A percentile compares a stretch with the other conserved stretches of the same genome.
Conservation (phyloP, 202 grass and related monocot genomes). For the Sporobolus alterniflorus region DNA sequence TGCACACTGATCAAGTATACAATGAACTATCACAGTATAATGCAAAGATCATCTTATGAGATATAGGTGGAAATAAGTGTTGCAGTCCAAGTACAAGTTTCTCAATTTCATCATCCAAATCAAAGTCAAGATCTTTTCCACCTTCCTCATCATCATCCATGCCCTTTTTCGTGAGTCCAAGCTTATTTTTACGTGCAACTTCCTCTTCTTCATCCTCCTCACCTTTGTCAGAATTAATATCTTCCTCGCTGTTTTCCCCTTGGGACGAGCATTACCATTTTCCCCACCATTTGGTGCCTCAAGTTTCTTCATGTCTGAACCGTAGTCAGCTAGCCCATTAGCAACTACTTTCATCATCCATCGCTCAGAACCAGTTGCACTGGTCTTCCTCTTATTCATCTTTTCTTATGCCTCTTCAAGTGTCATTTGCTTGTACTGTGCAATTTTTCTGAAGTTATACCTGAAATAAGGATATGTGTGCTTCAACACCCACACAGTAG, state of each 20-base stretch:
- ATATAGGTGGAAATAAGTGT: constrained; percentile 2
- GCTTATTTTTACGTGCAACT: constrained; percentile 63
- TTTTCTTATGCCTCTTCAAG: constrained; percentile 98
- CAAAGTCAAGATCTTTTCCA: constrained; percentile 78
- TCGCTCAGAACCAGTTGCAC: constrained; percentile 93
- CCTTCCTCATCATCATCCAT: constrained; percentile 92
- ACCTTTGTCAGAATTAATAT: constrained; percentile 73
- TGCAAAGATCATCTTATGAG: background rate
- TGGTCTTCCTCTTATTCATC: constrained; percentile 93
- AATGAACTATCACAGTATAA: constrained; percentile 1
- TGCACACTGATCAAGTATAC: too few relatives aligned
- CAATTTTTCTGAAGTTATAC: constrained; percentile 98
- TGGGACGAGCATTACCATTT: constrained; percentile 56
- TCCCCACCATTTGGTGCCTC: constrained; percentile 40
- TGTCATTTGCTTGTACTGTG: constrained; percentile 98
- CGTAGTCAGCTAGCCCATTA: constrained; percentile 89
- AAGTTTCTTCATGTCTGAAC: constrained; percentile 71
- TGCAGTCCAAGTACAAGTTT: constrained; percentile 43
- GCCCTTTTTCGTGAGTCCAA: constrained; percentile 60
- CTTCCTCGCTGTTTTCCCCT: constrained; percentile 77
- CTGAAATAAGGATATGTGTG: constrained; percentile 38
- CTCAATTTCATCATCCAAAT: constrained; percentile 98
- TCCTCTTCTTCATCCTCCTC: constrained; percentile 91
- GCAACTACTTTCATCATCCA: constrained; percentile 99
- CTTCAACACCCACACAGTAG: too few relatives aligned